Conservation (phyloP, 1,139 yeast genomes). For the Sugiyamaella sp. region DNA sequence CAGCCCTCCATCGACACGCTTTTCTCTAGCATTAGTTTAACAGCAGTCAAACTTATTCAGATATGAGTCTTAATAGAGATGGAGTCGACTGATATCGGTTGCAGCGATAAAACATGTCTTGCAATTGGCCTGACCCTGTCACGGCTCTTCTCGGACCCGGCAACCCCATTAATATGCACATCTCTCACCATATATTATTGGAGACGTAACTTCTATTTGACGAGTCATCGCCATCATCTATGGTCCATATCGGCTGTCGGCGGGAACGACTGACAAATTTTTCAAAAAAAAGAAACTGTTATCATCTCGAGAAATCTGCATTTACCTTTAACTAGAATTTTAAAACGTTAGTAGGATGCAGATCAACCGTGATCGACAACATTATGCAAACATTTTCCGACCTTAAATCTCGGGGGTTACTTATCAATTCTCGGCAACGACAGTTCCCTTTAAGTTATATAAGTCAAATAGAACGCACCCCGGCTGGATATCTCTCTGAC, state of each 20-base stretch:
- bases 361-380: slow-evolving; percentile 1
- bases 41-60: no score
- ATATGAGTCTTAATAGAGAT: no score
- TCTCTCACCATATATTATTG: no score
- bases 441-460: neutral
- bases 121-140: no score
- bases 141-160: no score
- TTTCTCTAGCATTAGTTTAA: no score
- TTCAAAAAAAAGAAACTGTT: slow-evolving; percentile 2
- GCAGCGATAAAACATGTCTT: no score
- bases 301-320: neutral
- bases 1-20: no score
- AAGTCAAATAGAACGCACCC: neutral
- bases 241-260: neutral
- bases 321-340: neutral
- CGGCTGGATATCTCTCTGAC: neutral
- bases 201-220: no score
- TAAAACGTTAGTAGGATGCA: neutral
- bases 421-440: neutral
- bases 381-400: neutral
- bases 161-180: no score
- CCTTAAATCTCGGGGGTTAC: neutral
- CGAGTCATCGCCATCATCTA: no score
- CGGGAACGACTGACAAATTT: neutral
- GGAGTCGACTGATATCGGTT: no score